Base-by-base conservation (phyloP, 805 yeast species). In the Candida nanaspora region DNA sequence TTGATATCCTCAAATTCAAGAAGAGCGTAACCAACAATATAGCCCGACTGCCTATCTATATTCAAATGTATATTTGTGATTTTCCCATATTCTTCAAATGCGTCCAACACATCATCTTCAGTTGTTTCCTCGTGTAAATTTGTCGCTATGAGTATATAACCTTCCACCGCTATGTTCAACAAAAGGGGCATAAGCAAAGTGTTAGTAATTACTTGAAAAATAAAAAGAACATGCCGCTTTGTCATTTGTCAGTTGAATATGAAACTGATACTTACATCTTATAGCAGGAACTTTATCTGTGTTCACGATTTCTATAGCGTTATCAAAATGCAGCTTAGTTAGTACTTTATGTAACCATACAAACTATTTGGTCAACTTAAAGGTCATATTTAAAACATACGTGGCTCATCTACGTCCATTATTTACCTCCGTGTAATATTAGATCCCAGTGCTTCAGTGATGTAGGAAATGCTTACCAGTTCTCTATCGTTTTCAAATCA, bases 121-220 rank as follows among this genome's bases (percentile, higher is more conserved):
- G 69, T 49, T 2, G 68, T 65, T 48, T 70, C 76, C 29, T 67
- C 70, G 41, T 71, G 72, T 15, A 70, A 39, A 29, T 66, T 66
- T 0, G 63, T 55, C 6, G 59, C 66, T 3, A 69, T 51, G 2
- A 70, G 22, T 6, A 69, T 61, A 56, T 68, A 70, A 13, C 74
- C 76, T 45, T 68, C 73, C 15, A 66, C 49, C 4, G 72, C 64
- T 63, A 28, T 23, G 11, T 23, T 7, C 11, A 23, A 23, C 11
- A 8, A 7, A 23, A 8, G 27, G 6, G 9, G n/a, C n/a, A n/a
- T n/a, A n/a, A n/a, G n/a, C n/a, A n/a, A n/a, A n/a, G n/a, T n/a
- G n/a, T n/a, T n/a, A n/a, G n/a, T n/a, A n/a, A n/a, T n/a, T n/a
- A n/a, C n/a, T n/a, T n/a, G n/a, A n/a, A n/a, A n/a, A n/a, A n/a